A percentile compares a stretch with the other conserved stretches of the same genome.
phyloP scores from a whole-genome alignment of 129 eudicot genomes.

The Arctium lappa region DNA sequence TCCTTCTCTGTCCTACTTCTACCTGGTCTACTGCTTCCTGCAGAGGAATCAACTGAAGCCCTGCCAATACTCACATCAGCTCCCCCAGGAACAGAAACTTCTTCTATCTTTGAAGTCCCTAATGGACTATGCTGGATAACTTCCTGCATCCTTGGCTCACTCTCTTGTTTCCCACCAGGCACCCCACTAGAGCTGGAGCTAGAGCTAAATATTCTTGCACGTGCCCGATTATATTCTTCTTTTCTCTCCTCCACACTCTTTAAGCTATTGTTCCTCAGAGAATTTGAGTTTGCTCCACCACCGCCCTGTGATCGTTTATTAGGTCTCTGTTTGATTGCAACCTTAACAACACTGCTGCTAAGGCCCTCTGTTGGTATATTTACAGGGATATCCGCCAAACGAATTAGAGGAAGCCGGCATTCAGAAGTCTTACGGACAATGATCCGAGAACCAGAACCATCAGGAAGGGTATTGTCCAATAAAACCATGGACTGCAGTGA shows the following conservation, averaged over 20 bases:
- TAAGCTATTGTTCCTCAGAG: constrained; percentile 50
- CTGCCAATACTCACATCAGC: constrained; percentile 53
- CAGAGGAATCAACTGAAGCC: constrained; percentile 51
- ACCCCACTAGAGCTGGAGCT: constrained; percentile 40
- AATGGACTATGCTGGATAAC: constrained; percentile 45
- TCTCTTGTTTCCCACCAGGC: constrained; percentile 48
- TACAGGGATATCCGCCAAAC: constrained; percentile 92
- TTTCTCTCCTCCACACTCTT: constrained; percentile 98
- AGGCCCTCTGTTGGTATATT: constrained; percentile 67
- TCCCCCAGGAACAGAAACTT: constrained; percentile 39
- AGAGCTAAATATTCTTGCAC: constrained; percentile 95
- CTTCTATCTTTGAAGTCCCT: constrained; percentile 50
- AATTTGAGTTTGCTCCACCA: constrained; percentile 42
- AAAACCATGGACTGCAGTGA: constrained; percentile 95
- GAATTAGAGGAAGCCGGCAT: constrained; percentile 60
- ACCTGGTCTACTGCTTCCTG: constrained; percentile 77
- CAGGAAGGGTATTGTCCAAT: constrained; percentile 70
- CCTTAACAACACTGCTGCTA: constrained; percentile 50
- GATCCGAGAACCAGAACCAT: constrained; percentile 87
- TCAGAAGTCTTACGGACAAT: constrained; percentile 84
- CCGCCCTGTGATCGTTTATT: constrained; percentile 50
- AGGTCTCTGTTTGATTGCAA: constrained; percentile 96
- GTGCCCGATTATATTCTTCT: constrained; percentile 94
- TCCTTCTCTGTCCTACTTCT: constrained; percentile 75
- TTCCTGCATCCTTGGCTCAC: constrained; percentile 49